Conservation (phyloP, 495 filamentous ascomycete species). For the Hyaloscypha finlandica region DNA sequence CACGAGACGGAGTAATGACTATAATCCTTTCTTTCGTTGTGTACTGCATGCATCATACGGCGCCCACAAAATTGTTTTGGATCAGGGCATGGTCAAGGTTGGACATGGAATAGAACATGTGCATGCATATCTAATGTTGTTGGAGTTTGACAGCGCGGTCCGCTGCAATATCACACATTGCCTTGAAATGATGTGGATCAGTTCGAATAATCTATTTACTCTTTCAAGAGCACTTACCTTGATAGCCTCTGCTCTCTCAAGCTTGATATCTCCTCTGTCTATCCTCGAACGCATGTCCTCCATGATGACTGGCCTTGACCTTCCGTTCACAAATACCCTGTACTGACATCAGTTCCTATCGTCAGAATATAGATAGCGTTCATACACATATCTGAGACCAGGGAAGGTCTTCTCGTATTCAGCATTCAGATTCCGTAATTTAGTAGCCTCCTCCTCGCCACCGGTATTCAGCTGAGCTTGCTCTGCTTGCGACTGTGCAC, state of each 20-base stretch:
- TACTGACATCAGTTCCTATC: constrained; percentile 10
- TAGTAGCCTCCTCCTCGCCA: constrained; percentile 53
- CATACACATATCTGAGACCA: constrained; percentile 83
- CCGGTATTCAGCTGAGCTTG: constrained; percentile 70
- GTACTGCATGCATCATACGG: constrained; percentile 20
- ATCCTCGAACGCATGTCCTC: constrained; percentile 82
- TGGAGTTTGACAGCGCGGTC: constrained; percentile 47
- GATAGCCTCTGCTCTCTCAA: constrained; percentile 74
- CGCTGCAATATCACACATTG: constrained; percentile 52
- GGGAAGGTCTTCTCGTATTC: constrained; percentile 85
- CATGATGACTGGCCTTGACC: constrained; percentile 73
- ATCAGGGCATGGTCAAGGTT: constrained; percentile 19
- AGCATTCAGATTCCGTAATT: constrained; percentile 66
- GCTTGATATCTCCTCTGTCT: constrained; percentile 61
- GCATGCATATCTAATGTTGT: constrained; percentile 31
- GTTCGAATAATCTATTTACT: constrained; percentile 14
- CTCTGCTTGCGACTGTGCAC: constrained; percentile 73
- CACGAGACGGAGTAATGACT: constrained; percentile 1
- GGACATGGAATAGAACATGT: constrained; percentile 21
- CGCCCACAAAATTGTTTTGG: constrained; percentile 26
- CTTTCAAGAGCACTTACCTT: constrained; percentile 52
- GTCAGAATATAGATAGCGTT: constrained; percentile 26
- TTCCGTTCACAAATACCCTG: constrained; percentile 87
- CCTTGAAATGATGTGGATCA: constrained; percentile 35
- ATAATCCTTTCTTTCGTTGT: constrained; percentile 12